Evolutionary conservation across 2,329 filamentous ascomycete genomes (phyloP), one percentile per base, ranked within the genome.

Genomic region (Talaromyces sp.): DNA sequence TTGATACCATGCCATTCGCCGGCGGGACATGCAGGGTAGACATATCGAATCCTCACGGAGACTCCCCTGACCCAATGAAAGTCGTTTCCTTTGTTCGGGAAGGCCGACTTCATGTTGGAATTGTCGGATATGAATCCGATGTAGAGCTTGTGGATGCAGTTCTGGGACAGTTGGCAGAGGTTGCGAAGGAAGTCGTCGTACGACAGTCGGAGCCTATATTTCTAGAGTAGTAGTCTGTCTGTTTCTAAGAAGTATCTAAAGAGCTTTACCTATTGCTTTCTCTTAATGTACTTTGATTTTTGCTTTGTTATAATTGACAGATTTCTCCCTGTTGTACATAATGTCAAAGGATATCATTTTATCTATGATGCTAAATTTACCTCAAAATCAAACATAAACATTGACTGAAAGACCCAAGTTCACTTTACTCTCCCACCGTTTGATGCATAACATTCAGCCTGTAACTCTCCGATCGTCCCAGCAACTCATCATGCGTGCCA

Each of bases 61-160:
- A 86, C 64, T 67, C 73, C 2, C 67, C 72, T 9, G 65, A 69
- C 48, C 73, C 73, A 1, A 48, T 74, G 35, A 75, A 75, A 66
- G 69, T 68, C 25, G 73, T 75, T 8, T 74, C 73, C 66, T 83
- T 82, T 40, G 72, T 85, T 46, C 73, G 78, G 18, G 82, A 82
- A 70, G 86, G 85, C 77, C 86, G 87, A 77, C 79, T 87, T 42
- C 84, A 88, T 65, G 69, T 75, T 52, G 78, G 85, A 80, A 23
- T 89, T 83, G 73, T 80, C 81, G 33, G 79, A 75, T 57, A 83
- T 80, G 5, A 83, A 81, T 64, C 75, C 72, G 70, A 72, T 83
- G 77, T 75, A 11, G 75, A 71, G 0, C 80, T 84, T 57, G 85
- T 84, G 1, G 73, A 75, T 52, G 78, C 77, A 12, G 69, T 87